These are phyloP conservation scores for Teratosphaeria nubilosa DNA, from an alignment of 2,329 filamentous ascomycete species.

Conservation along the genomic window DNA sequence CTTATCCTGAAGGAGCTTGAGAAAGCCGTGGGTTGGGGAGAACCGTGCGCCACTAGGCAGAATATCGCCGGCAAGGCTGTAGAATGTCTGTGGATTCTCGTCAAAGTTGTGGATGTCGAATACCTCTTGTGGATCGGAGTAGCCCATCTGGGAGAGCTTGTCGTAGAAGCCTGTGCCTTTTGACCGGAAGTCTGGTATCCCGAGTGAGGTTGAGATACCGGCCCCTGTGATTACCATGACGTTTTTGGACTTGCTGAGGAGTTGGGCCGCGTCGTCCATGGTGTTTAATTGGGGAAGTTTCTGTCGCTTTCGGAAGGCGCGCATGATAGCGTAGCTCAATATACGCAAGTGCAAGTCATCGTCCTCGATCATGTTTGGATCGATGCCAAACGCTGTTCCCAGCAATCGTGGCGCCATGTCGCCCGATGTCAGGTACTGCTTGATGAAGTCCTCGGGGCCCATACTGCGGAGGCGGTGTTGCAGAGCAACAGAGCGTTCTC, in stretches of 20 bases:
- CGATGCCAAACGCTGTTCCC: slow-evolving; percentile 74
- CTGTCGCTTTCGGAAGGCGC: slow-evolving; percentile 70
- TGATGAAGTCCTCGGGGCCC: slow-evolving; percentile 69
- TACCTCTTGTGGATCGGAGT: slow-evolving; percentile 81
- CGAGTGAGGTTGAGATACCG: slow-evolving; percentile 90
- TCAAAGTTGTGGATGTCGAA: slow-evolving; percentile 86
- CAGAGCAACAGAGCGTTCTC: neutral
- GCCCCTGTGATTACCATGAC: slow-evolving; percentile 92
- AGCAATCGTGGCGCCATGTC: slow-evolving; percentile 65
- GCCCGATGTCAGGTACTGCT: slow-evolving; percentile 56
- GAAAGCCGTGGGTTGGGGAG: slow-evolving; percentile 90
- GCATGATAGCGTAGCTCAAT: slow-evolving; percentile 64
- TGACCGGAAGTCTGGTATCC: slow-evolving; percentile 93
- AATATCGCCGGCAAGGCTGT: slow-evolving; percentile 82
- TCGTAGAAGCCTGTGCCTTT: slow-evolving; percentile 88
- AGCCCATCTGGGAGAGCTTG: slow-evolving; percentile 66
- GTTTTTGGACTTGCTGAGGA: slow-evolving; percentile 66
- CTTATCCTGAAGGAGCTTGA: slow-evolving; percentile 76
- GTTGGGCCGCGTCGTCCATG: slow-evolving; percentile 71
- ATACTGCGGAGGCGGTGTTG: slow-evolving; percentile 24
- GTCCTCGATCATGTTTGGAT: slow-evolving; percentile 56
- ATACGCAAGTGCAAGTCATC: slow-evolving; percentile 60
- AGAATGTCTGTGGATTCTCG: slow-evolving; percentile 81
- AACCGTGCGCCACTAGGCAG: slow-evolving; percentile 63
- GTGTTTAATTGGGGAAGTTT: slow-evolving; percentile 75